Conservation (phyloP, 2,329 filamentous ascomycete species). For the Lasiodiplodia sp. region DNA sequence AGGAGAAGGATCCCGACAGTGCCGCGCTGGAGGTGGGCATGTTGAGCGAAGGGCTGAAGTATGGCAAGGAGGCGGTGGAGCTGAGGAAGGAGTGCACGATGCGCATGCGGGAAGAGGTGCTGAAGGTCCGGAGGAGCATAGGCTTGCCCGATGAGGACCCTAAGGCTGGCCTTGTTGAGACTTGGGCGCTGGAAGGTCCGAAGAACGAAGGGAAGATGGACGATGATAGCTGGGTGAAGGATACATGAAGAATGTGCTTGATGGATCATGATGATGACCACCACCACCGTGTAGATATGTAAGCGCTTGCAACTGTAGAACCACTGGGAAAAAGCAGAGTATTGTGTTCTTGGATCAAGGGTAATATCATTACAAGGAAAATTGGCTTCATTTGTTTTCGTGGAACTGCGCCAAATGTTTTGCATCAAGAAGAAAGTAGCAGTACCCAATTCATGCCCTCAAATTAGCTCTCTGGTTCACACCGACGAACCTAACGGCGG, state of each 20-base stretch:
- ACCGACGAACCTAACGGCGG: constrained; percentile 22
- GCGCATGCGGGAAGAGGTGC: constrained; percentile 78
- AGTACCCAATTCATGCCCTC: constrained; percentile 8
- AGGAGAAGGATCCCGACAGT: constrained; percentile 50
- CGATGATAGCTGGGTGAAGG: constrained; percentile 67
- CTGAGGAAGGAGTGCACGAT: constrained; percentile 81
- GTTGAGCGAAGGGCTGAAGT: constrained; percentile 68
- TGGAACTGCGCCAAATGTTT: background rate
- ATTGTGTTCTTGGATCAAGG: background rate
- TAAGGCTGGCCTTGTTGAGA: constrained; percentile 75
- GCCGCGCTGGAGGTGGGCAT: constrained; percentile 59
- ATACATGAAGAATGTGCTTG: constrained; percentile 49
- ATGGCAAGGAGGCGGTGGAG: constrained; percentile 76
- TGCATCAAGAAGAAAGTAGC: background rate
- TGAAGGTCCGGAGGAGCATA: constrained; percentile 74
- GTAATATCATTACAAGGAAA: background rate
- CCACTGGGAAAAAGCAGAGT: background rate
- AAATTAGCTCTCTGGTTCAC: constrained; percentile 32
- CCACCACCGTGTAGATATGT: constrained; percentile 5
- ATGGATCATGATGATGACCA: background rate
- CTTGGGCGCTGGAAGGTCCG: constrained; percentile 70
- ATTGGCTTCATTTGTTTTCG: background rate
- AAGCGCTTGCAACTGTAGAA: background rate
- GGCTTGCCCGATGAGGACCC: constrained; percentile 84
- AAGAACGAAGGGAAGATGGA: constrained; percentile 64